These are phyloP conservation scores for Emydomyces testavorans DNA, from an alignment of 2,329 filamentous ascomycete species.

Conservation along the genomic window DNA sequence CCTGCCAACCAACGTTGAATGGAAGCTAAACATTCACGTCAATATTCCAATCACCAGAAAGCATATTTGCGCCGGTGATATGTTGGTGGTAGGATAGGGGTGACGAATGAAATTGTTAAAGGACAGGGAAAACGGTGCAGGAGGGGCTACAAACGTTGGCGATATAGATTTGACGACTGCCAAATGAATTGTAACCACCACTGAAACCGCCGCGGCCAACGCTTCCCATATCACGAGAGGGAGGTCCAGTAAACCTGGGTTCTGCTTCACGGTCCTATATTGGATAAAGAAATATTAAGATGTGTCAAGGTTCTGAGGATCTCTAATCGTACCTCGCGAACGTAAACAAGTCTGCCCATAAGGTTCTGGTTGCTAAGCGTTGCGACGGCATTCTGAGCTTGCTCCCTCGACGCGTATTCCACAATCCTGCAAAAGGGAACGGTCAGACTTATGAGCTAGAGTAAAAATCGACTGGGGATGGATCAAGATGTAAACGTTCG, in stretches of 20 bases:
- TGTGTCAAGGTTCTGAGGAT: background rate
- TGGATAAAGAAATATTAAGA: background rate
- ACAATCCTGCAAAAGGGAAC: constrained; percentile 63
- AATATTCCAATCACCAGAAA: constrained; percentile 23
- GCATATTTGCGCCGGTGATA: constrained; percentile 15
- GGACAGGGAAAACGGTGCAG: background rate
- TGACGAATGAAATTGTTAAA: background rate
- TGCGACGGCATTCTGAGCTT: constrained; percentile 94
- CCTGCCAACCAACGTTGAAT: constrained; percentile 96
- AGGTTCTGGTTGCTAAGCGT: constrained; percentile 98
- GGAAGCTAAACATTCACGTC: constrained; percentile 58
- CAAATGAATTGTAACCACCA: constrained; percentile 42
- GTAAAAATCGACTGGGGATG: background rate
- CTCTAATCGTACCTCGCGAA: constrained; percentile 70
- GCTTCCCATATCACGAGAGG: constrained; percentile 51
- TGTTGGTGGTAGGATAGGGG: background rate
- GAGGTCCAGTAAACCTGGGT: constrained; percentile 79
- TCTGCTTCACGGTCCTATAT: constrained; percentile 88
- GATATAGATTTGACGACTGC: constrained; percentile 86
- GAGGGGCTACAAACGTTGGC: constrained; percentile 73
- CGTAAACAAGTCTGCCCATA: constrained; percentile 96
- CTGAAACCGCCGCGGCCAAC: constrained; percentile 44
- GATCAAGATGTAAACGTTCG: constrained; percentile 20
- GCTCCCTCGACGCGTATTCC: constrained; percentile 99
- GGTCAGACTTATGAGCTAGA: constrained; percentile 8